phyloP scores from a whole-genome alignment of 352 stramenopile species.

The Hyaloperonospora brassicae region DNA sequence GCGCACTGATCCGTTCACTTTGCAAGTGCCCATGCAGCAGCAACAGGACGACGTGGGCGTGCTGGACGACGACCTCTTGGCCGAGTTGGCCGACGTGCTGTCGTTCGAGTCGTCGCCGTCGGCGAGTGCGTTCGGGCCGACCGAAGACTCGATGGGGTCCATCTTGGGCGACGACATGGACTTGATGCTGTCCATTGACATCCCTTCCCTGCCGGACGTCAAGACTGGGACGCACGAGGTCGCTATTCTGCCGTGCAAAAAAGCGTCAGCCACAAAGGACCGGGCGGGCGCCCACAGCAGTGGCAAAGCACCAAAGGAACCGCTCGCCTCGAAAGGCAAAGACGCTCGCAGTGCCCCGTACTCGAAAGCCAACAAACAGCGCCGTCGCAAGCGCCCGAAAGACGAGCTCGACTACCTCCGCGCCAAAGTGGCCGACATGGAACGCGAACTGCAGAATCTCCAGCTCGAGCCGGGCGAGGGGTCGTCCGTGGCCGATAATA shows the following conservation, averaged over 20 bases:
- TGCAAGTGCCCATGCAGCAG: slow-evolving; percentile 12
- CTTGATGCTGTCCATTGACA: slow-evolving; percentile 15
- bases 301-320: neutral
- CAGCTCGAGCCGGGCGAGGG: slow-evolving; percentile 7
- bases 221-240: too few species aligned
- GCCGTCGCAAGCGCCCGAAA: slow-evolving; percentile 31
- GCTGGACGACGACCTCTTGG: slow-evolving; percentile 25
- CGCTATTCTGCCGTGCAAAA: too few species aligned
- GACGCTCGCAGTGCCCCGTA: too few species aligned
- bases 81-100: slow-evolving; percentile 27
- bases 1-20: slow-evolving; percentile 4
- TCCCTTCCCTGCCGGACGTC: neutral
- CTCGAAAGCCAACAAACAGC: too few species aligned
- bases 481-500: slow-evolving; percentile 10
- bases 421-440: slow-evolving; percentile 27
- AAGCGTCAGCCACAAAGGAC: neutral
- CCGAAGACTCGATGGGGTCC: neutral
- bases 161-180: slow-evolving; percentile 12
- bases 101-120: slow-evolving; percentile 18
- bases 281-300: neutral
- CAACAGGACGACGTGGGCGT: slow-evolving; percentile 9
- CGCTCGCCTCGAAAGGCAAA: slow-evolving; percentile 6
- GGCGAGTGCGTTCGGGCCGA: slow-evolving; percentile 6
- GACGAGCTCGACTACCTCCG: slow-evolving; percentile 34
- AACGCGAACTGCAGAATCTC: slow-evolving; percentile 20